Evolutionary conservation across 176 grass and related monocot genomes (phyloP), one percentile per base, ranked within the genome.

Genomic region (maize (Zea mays)): DNA sequence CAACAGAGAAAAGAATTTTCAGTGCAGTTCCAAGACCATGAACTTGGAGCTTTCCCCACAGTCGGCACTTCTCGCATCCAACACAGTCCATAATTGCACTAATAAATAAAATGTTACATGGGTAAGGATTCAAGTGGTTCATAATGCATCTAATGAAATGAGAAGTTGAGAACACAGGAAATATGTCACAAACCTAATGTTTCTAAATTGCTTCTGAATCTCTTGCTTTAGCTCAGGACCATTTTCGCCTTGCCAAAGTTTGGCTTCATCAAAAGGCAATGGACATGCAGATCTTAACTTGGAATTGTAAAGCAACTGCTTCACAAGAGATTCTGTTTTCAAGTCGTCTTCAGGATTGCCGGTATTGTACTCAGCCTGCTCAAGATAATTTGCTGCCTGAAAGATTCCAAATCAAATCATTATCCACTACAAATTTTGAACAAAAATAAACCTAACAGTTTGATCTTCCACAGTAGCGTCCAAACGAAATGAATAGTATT

Each of bases 21-120:
- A 99, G 73, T 69, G 96, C 96, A 68, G 96, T 99, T 67, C 89
- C 96, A n/a, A 99, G 92, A 82, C 96, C 92, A 75, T 89, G 90
- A 82, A 99, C 96, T 88, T 99, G 92, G 67, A 95, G 96, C 71
- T 99, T 99, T 67, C 96, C 96, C 92, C 96, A 99, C 44, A 99
- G 74, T 33, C 96, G 90, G 61, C 96, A 99, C 82, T 99, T 99
- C 83, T 99, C 96, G 65, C 92, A 99, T 72, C 90, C 92, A 81
- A 95, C 90, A 57, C 96, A 99, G 38, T 95, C 92, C 90, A 95
- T 95, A 63, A 99, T 72, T 21, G 96, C 92, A 87, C 96, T 99
- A 56, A 16, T 67, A 69, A 84, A 21, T 20, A 84, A 7, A 71
- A 51, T 7, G 44, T 54, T 56, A 12, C 4, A 41, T 36, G 61